Evolutionary conservation across 2,329 filamentous ascomycete genomes (phyloP).

Genomic region (Saccharata proteae): DNA sequence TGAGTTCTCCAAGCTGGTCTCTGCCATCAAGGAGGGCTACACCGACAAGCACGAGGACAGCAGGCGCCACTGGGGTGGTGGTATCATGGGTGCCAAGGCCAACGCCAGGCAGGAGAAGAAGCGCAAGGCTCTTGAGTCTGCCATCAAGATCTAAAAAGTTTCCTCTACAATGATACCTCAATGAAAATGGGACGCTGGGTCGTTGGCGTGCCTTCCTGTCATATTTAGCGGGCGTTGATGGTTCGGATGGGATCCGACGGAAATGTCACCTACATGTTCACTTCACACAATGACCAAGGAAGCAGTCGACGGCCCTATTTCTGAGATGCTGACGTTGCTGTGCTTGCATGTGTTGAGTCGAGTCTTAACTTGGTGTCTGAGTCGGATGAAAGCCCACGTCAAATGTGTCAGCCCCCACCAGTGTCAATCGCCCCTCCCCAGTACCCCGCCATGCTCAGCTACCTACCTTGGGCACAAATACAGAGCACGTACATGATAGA

Average conservation of each 20-base stretch:
- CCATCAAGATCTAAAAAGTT: slow-evolving; percentile 85
- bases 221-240: slow-evolving; percentile 25
- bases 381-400: too few relatives aligned
- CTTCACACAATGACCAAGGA: slow-evolving; percentile 8
- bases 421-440: too few relatives aligned
- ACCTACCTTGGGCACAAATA: too few relatives aligned
- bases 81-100: slow-evolving; percentile 98
- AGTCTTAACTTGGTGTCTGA: too few relatives aligned
- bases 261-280: slow-evolving; percentile 7
- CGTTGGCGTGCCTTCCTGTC: slow-evolving; percentile 26
- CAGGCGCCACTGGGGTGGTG: slow-evolving; percentile 95
- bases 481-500: too few relatives aligned
- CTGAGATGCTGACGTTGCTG: background rate
- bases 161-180: slow-evolving; percentile 13
- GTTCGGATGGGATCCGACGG: slow-evolving; percentile 3
- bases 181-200: slow-evolving; percentile 12
- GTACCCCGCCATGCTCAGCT: too few relatives aligned
- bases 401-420: too few relatives aligned
- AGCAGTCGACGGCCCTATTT: slow-evolving; percentile 5
- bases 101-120: slow-evolving; percentile 67
- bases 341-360: too few relatives aligned
- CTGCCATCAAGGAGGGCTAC: slow-evolving; percentile 96
- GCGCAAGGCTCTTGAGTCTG: slow-evolving; percentile 83
- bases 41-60: slow-evolving; percentile 86
- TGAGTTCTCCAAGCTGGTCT: slow-evolving; percentile 93